phyloP scores from a whole-genome alignment of 2,329 filamentous ascomycete species.

The Claviceps pusilla region DNA sequence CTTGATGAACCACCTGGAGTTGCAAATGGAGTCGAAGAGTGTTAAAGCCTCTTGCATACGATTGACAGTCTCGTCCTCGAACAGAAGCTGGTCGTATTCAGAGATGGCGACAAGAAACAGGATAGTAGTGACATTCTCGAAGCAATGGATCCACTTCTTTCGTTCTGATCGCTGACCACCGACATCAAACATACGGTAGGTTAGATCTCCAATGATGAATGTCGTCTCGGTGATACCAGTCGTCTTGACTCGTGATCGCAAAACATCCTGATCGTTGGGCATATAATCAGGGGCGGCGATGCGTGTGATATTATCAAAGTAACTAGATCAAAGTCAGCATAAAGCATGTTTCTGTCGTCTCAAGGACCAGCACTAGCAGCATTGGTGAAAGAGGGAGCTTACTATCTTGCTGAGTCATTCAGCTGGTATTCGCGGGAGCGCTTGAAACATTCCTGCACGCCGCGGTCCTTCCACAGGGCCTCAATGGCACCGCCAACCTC shows the following conservation, averaged over 20 bases:
- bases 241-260: slow-evolving; percentile 77
- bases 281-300: slow-evolving; percentile 87
- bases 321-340: slow-evolving; percentile 42
- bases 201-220: slow-evolving; percentile 81
- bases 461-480: slow-evolving; percentile 80
- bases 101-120: slow-evolving; percentile 94
- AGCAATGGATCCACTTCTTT: slow-evolving; percentile 97
- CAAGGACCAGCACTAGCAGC: background rate
- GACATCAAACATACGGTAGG: slow-evolving; percentile 94
- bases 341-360: background rate
- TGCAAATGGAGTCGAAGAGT: slow-evolving; percentile 75
- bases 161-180: slow-evolving; percentile 84
- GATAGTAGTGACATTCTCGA: slow-evolving; percentile 94
- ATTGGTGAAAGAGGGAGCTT: slow-evolving; percentile 7
- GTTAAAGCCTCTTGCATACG: slow-evolving; percentile 85
- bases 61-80: slow-evolving; percentile 92
- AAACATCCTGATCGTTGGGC: slow-evolving; percentile 87
- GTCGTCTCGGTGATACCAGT: slow-evolving; percentile 93
- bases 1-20: slow-evolving; percentile 81
- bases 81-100: slow-evolving; percentile 89
- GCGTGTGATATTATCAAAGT: slow-evolving; percentile 88
- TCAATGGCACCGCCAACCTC: slow-evolving; percentile 90
- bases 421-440: slow-evolving; percentile 90
- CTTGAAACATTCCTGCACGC: slow-evolving; percentile 91
- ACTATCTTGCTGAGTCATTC: slow-evolving; percentile 95